phyloP scores from a whole-genome alignment of 345 rosid genomes.

The Melastoma malabathricum region DNA sequence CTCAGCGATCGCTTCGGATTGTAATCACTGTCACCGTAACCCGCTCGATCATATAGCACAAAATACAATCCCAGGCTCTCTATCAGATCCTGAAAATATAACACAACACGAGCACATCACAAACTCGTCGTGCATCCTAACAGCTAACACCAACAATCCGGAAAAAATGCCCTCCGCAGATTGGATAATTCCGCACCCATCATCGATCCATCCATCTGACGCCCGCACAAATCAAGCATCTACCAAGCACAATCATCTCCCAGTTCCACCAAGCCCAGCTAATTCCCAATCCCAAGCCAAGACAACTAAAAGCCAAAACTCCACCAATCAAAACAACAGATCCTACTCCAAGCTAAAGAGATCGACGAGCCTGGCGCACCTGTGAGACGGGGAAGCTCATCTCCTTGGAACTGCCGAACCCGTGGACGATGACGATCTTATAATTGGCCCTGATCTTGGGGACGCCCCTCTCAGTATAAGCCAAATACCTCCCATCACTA shows the following conservation, averaged over 20 bases:
- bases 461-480: conserved; percentile 73
- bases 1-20: conserved; percentile 50
- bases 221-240: too few species aligned
- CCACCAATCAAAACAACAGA: too few species aligned
- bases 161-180: too few species aligned
- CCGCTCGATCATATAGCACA: conserved; percentile 71
- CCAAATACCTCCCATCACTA: conserved; percentile 60
- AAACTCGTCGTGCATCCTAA: too few species aligned
- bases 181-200: too few species aligned
- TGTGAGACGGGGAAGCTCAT: conserved; percentile 69
- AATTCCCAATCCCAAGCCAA: too few species aligned
- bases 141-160: too few species aligned
- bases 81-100: conserved; percentile 54
- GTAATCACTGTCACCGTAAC: conserved; percentile 82
- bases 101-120: conserved; percentile 7
- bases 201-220: too few species aligned
- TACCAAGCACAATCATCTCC: too few species aligned
- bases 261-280: too few species aligned
- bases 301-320: too few species aligned
- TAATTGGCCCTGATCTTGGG: conserved; percentile 41
- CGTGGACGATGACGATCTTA: conserved; percentile 66
- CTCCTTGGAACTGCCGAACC: conserved; percentile 92
- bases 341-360: too few species aligned
- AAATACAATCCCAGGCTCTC: conserved; percentile 55
- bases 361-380: conserved; percentile 16